These are phyloP conservation scores for Lepraria neglecta DNA, from an alignment of 495 filamentous ascomycete species.

Conservation along the genomic window DNA sequence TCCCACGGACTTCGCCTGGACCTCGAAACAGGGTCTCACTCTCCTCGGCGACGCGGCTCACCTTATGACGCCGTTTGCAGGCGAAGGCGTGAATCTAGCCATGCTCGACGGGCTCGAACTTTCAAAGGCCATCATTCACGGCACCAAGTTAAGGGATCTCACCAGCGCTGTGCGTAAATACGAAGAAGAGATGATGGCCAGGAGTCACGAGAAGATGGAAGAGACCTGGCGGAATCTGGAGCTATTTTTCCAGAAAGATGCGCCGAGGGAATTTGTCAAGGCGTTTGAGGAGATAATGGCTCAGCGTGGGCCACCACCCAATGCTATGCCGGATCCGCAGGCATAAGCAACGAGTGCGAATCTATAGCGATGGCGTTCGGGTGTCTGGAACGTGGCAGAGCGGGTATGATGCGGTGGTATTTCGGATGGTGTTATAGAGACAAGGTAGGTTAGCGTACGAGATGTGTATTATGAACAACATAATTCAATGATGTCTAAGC, in stretches of 20 bases:
- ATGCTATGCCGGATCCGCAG: no score
- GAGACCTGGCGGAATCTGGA: slow-evolving; percentile 14
- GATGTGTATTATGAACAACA: no score
- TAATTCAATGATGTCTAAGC: no score
- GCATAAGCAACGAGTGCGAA: no score
- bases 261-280: slow-evolving; percentile 11
- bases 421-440: no score
- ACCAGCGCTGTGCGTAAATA: neutral
- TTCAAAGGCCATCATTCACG: slow-evolving; percentile 32
- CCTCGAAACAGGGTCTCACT: slow-evolving; percentile 39
- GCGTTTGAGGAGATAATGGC: slow-evolving; percentile 14
- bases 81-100: slow-evolving; percentile 53
- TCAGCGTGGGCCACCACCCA: neutral
- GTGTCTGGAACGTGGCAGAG: no score
- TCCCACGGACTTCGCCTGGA: slow-evolving; percentile 45
- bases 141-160: slow-evolving; percentile 2
- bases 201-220: slow-evolving; percentile 16
- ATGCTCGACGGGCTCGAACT: slow-evolving; percentile 53
- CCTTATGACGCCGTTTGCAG: slow-evolving; percentile 53
- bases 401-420: no score
- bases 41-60: slow-evolving; percentile 58
- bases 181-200: slow-evolving; percentile 3
- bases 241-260: slow-evolving; percentile 1
- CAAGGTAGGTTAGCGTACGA: no score
- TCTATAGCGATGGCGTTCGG: no score